Percentiles rank a stretch among this genome's conserved stretches.
Conservation (phyloP, 1,139 yeast genomes). For the Geotrichum histeridarum region DNA sequence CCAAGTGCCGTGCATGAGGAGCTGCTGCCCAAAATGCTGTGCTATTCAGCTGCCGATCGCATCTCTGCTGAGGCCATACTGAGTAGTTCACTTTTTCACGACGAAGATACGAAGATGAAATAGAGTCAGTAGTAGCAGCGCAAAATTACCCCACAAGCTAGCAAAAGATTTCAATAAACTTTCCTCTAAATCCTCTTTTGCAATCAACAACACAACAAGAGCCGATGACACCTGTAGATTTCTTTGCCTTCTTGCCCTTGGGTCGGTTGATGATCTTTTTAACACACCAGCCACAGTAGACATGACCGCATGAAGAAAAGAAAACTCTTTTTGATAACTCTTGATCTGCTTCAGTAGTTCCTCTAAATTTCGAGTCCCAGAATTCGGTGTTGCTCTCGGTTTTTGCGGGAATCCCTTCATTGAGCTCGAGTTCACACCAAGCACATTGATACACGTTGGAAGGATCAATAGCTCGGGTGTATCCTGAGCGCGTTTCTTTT, state of each 20-base stretch:
- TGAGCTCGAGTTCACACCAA: slow-evolving; percentile 64
- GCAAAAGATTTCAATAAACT: slow-evolving; percentile 29
- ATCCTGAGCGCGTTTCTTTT: slow-evolving; percentile 1
- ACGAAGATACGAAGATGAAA: not conserved
- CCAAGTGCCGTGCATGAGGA: slow-evolving; percentile 25
- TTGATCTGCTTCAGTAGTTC: slow-evolving; percentile 51
- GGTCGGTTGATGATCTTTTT: slow-evolving; percentile 42
- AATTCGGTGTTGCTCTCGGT: slow-evolving; percentile 39
- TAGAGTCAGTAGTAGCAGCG: not conserved
- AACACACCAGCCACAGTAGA: slow-evolving; percentile 82
- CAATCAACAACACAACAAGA: slow-evolving; percentile 25
- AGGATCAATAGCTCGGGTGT: slow-evolving; percentile 7
- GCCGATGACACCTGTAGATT: not conserved
- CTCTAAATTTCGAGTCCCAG: slow-evolving; percentile 31
- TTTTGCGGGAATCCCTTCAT: slow-evolving; percentile 59
- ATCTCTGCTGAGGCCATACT: slow-evolving; percentile 34
- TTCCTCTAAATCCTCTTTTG: slow-evolving; percentile 21
- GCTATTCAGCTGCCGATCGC: slow-evolving; percentile 41
- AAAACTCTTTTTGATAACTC: slow-evolving; percentile 66
- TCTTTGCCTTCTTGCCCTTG: slow-evolving; percentile 5
- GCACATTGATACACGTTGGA: slow-evolving; percentile 43
- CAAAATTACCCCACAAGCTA: slow-evolving; percentile 2
- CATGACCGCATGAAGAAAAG: slow-evolving; percentile 73
- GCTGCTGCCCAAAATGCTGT: slow-evolving; percentile 38
- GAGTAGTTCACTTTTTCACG: slow-evolving; percentile 4